Evolutionary conservation across 164 flowering plant species (phyloP), one percentile per base, ranked within the genome.

Genomic region (Umbilicus rupestris): DNA sequence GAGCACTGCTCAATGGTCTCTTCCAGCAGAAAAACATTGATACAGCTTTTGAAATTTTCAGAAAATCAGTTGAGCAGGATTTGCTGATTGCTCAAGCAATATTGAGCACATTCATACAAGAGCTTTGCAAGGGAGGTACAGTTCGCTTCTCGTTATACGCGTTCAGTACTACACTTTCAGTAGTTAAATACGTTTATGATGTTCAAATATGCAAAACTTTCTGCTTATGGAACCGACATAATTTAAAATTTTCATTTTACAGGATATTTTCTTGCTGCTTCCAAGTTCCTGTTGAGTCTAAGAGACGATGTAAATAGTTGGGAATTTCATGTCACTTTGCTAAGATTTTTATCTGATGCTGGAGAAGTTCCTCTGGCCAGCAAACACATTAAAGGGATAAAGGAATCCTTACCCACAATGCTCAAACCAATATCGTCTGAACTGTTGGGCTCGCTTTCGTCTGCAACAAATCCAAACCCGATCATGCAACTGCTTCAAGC

Each of bases 81-180:
- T 33, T 24, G 16, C 57, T 10, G 58, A 79, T 88, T 66, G 82
- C 83, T 7, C 69, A 30, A 45, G 71, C 74, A 22, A 66, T 83
- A 37, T 71, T 85, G 73, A 75, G 74, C 42, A 62, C 82, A 74
- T 80, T 88, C 20, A 66, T 86, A 19, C 68, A 70, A 44, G 62
- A 70, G 68, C 80, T 93, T 29, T 89, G 98, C 74, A 75, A 75
- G 71, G 83, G 73, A 78, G 94, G 97, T 87, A 82, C 50, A 52
- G 6, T 65, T 35, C n/a, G n/a, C n/a, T n/a, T n/a, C n/a, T n/a
- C n/a, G n/a, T n/a, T n/a, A n/a, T n/a, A n/a, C n/a, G n/a, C n/a
- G n/a, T n/a, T n/a, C n/a, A n/a, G n/a, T n/a, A n/a, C n/a, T n/a
- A n/a, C n/a, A n/a, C n/a, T n/a, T n/a, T n/a, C n/a, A n/a, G n/a